A percentile compares a stretch with the other conserved stretches of the same genome.
Conservation (phyloP, 2,329 filamentous ascomycete genomes). For the Stachybotrys chartarum region DNA sequence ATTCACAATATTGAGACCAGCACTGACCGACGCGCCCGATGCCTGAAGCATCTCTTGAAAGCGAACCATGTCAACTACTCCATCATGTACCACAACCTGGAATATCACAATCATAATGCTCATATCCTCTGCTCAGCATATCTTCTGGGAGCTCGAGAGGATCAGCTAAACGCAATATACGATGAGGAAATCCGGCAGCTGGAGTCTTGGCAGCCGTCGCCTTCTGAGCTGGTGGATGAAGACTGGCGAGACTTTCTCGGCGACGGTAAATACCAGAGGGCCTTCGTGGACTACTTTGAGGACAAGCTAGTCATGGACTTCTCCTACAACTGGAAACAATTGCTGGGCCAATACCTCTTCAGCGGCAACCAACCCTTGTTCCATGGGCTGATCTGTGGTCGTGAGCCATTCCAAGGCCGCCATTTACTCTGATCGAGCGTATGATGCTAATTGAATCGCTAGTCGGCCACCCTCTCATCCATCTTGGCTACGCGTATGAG, state of each 20-base stretch:
- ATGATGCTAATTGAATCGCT: neutral
- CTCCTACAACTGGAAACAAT: constrained; percentile 76
- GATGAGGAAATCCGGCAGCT: constrained; percentile 65
- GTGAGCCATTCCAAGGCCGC: constrained; percentile 40
- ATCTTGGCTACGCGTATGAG: constrained; percentile 90
- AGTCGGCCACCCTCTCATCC: constrained; percentile 91
- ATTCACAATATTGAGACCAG: constrained; percentile 74
- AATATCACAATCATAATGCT: constrained; percentile 76
- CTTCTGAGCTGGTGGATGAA: constrained; percentile 70
- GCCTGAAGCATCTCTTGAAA: constrained; percentile 83
- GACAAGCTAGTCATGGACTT: constrained; percentile 70
- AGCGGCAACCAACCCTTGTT: constrained; percentile 68
- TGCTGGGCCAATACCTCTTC: constrained; percentile 72
- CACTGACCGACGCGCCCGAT: constrained; percentile 70
- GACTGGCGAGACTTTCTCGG: constrained; percentile 88
- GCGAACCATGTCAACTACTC: constrained; percentile 89
- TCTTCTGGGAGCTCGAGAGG: constrained; percentile 66
- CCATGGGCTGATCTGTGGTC: constrained; percentile 69
- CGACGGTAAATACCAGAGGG: constrained; percentile 73
- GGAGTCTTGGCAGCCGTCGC: constrained; percentile 77
- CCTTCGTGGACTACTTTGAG: constrained; percentile 92
- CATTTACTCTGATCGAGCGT: neutral
- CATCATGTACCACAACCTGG: constrained; percentile 67
- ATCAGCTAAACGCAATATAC: constrained; percentile 74
- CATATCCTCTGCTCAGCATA: constrained; percentile 83